Conservation (phyloP, 2,329 filamentous ascomycete species). For the Immersiporthe knoxdaviesiana region DNA sequence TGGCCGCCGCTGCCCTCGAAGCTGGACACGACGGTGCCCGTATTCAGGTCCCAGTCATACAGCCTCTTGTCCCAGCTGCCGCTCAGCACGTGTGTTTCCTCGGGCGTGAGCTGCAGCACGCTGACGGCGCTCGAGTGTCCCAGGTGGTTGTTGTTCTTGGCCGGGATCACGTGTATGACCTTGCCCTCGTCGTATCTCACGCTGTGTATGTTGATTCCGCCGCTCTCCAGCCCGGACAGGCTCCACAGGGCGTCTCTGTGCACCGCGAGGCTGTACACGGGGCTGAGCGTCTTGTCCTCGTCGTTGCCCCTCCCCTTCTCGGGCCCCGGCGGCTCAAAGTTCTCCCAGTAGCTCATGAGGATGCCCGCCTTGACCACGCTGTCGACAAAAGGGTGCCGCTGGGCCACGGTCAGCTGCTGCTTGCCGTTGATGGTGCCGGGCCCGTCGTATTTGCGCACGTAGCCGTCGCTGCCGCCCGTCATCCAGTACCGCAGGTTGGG, state of each 20-base stretch:
- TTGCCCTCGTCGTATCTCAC: constrained; percentile 95
- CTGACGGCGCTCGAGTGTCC: constrained; percentile 87
- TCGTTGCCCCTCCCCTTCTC: constrained; percentile 42
- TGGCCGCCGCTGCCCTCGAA: constrained; percentile 82
- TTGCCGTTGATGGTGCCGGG: constrained; percentile 94
- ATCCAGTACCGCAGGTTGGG: constrained; percentile 95
- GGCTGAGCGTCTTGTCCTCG: constrained; percentile 72
- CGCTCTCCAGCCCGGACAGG: constrained; percentile 86
- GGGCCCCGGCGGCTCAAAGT: constrained; percentile 71
- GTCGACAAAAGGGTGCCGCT: constrained; percentile 95
- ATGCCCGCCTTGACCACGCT: constrained; percentile 95
- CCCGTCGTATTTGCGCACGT: constrained; percentile 96
- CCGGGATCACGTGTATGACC: constrained; percentile 76
- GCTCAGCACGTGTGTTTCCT: constrained; percentile 85
- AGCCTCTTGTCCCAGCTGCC: constrained; percentile 97
- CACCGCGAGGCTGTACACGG: constrained; percentile 91
- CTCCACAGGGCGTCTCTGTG: constrained; percentile 91
- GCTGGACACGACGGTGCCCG: constrained; percentile 72
- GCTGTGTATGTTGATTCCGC: constrained; percentile 89
- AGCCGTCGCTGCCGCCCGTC: constrained; percentile 90
- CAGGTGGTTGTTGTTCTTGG: constrained; percentile 37
- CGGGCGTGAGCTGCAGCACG: constrained; percentile 77
- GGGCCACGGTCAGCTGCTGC: constrained; percentile 88
- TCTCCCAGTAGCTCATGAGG: constrained; percentile 97
- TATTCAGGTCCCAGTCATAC: constrained; percentile 93